Base-by-base conservation (phyloP, 129 eudicot genomes). In the Scalesia atractyloides region DNA sequence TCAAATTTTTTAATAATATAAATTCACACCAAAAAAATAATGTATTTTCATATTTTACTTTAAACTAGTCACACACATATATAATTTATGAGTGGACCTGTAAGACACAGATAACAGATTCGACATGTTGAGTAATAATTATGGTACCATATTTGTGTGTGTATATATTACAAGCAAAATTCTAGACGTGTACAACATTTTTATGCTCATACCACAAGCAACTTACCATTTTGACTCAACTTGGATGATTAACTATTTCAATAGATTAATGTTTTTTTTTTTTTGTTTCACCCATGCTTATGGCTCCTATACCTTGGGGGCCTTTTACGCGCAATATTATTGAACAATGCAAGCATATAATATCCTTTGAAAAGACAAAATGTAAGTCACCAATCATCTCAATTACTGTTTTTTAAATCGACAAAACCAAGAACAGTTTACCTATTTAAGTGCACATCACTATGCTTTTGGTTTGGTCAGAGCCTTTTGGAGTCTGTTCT, bases 401-500 rank as follows among this genome's bases (percentile, higher is more conserved):
- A 15, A 62, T 43, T 62, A 24, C n/a, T 4, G 11, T 44, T 15
- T 30, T 9, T 11, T 3, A 68, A 68, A 48, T 70, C 67, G 72
- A 24, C 33, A 54, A 12, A 6, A 6, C 6, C 65, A 70, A 70
- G 82, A 50, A 61, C 44, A 62, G 17, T 51, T 53, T 6, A 9
- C 26, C 82, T 82, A 79, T 85, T 75, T 52, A 85, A 78, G 10
- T 54, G 52, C 0, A 75, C 60, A 56, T 72, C 50, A 41, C 46
- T 48, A 48, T 61, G 75, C 61, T 19, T 70, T 77, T 70, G 84
- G 82, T 44, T 85, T 73, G 82, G 82, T 85, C 86, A 85, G 82
- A 84, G 84, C 79, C 73, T 49, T 66, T 58, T 64, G 68, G 73
- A 79, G 57, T 71, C 80, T 46, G 69, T 43, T 63, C 20, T 76